Evolutionary conservation across 2,329 filamentous ascomycete species (phyloP), one percentile per base, ranked within the genome.

Genomic region (Colletotrichum cereale): DNA sequence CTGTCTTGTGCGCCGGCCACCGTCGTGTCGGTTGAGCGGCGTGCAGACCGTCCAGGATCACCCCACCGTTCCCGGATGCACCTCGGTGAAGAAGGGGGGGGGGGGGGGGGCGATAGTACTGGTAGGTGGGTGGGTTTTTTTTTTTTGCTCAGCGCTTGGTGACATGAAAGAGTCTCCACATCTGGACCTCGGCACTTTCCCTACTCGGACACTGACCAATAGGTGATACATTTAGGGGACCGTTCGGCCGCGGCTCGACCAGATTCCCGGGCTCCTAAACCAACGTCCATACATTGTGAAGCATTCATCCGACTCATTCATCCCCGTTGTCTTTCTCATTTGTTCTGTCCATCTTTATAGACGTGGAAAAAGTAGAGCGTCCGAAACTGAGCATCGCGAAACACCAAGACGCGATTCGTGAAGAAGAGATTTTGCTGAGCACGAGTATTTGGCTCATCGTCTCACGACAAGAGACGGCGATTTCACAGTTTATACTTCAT

Each of bases 121-220:
- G 4, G 31, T 34, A 8, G 31, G 31, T 4, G 31, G 31, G 31
- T 44, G 38, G 21, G 2, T 42, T 42, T 8, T 10, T 42, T 18
- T 42, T 42, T 42, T 7, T 7, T 24, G 12, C 31, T 48, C 58
- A 26, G 44, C n/a, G 8, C 58, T 48, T 38, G 18, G 57, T 61
- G 48, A 55, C 48, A 63, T 66, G 47, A 57, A 52, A 67, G n/a
- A 2, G n/a, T 36, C 68, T 16, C 68, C 68, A 67, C 57, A 29
- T 57, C 38, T 68, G 64, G 64, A 71, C 68, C 68, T 71, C 68
- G 68, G 68, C 64, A 71, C 57, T 68, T 63, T 67, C 40, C 44
- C 58, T 38, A 34, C 31, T 50, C 21, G 44, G 11, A 34, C 58
- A 50, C 8, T 38, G 44, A 10, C 44, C 60, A 38, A 48, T 61